Evolutionary conservation across 176 grass and related monocot species (phyloP).

Genomic region (Lolium rigidum): DNA sequence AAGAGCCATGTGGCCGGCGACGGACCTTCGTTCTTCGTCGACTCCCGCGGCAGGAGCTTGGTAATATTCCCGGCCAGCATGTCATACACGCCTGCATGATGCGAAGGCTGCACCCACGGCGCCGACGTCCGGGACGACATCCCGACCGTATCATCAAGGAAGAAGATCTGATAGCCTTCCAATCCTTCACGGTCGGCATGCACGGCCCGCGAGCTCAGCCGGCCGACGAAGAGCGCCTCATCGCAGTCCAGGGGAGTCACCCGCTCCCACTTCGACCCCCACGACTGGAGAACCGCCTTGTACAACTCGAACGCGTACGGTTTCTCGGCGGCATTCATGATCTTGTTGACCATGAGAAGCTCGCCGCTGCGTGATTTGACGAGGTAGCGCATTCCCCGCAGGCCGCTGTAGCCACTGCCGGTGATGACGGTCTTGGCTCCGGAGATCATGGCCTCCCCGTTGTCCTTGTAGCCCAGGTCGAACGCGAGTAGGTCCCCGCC

Average conservation of each 20-base stretch:
- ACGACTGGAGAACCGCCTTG: neutral
- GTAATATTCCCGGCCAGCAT: conserved; percentile 7
- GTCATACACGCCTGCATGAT: conserved; percentile 12
- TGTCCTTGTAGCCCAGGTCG: conserved; percentile 4
- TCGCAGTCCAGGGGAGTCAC: neutral
- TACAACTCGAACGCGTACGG: neutral
- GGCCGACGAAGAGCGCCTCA: neutral
- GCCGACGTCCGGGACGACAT: neutral
- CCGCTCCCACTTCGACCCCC: neutral
- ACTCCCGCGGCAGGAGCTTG: neutral
- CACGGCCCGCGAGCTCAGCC: neutral
- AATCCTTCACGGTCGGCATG: conserved; percentile 21
- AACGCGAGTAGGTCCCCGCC: conserved; percentile 24
- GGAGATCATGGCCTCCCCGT: neutral
- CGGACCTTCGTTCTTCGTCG: neutral
- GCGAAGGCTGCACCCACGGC: neutral
- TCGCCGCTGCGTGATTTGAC: neutral
- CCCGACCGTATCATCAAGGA: conserved; percentile 7
- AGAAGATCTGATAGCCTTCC: conserved; percentile 4
- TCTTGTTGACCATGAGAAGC: conserved; percentile 19
- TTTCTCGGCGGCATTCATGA: neutral
- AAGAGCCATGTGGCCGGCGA: conserved; percentile 22
- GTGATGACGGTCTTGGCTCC: neutral
- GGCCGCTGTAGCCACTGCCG: neutral
- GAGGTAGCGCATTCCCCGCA: conserved; percentile 20